Conservation (phyloP, 257 asterid species). For the Leptodermis oblonga region DNA sequence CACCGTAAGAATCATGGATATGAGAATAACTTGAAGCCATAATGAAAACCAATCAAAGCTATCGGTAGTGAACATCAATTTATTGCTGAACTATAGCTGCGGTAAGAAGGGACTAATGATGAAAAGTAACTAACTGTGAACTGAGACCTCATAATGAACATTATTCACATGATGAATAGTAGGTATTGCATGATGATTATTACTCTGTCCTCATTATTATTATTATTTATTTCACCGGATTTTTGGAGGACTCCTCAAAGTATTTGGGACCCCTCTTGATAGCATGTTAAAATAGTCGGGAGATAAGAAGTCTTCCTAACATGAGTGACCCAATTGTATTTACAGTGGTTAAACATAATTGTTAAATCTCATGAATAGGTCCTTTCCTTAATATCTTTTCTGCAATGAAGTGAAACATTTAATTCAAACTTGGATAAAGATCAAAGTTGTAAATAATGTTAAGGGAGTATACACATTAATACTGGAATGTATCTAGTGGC, state of each 20-base stretch:
- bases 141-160: neutral
- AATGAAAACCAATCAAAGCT: conserved; percentile 5
- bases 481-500: neutral
- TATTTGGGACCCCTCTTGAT: neutral
- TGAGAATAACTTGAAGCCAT: neutral
- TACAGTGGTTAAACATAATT: neutral
- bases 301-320: neutral
- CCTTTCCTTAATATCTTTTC: too few relatives aligned
- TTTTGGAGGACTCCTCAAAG: neutral
- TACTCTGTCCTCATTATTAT: neutral
- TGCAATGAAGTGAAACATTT: neutral
- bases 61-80: neutral
- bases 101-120: neutral
- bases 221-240: neutral
- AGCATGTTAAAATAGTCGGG: neutral
- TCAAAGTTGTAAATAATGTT: neutral
- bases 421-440: neutral
- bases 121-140: neutral
- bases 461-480: neutral
- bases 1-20: neutral
- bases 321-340: neutral
- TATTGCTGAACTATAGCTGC: neutral
- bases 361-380: too few relatives aligned
- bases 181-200: neutral
- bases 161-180: neutral